Evolutionary conservation across 108 stramenopile genomes (phyloP), one percentile per base, ranked within the genome.

Genomic region (Fragilariopsis cylindrus): DNA sequence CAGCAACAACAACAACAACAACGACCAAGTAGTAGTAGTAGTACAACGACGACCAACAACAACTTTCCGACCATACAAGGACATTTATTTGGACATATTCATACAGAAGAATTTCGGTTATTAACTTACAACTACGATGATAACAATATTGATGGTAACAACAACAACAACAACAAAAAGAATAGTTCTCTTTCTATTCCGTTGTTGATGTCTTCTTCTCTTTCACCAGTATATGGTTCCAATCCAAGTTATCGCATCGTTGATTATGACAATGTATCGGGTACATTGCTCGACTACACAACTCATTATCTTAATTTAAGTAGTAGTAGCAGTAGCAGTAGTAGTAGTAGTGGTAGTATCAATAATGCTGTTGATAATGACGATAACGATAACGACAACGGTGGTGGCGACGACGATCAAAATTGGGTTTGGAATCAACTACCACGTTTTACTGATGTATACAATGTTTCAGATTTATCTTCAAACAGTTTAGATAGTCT

Each of bases 1-100:
- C 18, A 46, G 7, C 18, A 69, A 82, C 57, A 2, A n/a, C n/a
- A n/a, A n/a, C n/a, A n/a, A n/a, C n/a, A n/a, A 7, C 57, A 7
- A 57, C 57, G 57, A 57, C 30, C 30, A 6, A 18, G 13, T 19
- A 18, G 57, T 7, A 18, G 13, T 18, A 18, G 12, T 19, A 19
- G 0, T 1, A 18, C 57, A 57, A 1, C 57, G 18, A 56, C 55
- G 55, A 11, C 55, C 19, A 56, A n/a, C 71, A n/a, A n/a, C n/a
- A 82, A 66, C 71, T 57, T 69, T 41, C 75, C 74, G 41, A 58
- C 82, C 0, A 63, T 92, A 49, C 45, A 57, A 41, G 87, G 71
- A 16, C 87, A 89, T 56, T 67, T 92, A 30, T 92, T 83, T 85
- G 91, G 91, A 3, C 91, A 92, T 75, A 65, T 89, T 44, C 91